Evolutionary conservation across 2,329 filamentous ascomycete species (phyloP).

Genomic region (Cladophialophora bantiana): DNA sequence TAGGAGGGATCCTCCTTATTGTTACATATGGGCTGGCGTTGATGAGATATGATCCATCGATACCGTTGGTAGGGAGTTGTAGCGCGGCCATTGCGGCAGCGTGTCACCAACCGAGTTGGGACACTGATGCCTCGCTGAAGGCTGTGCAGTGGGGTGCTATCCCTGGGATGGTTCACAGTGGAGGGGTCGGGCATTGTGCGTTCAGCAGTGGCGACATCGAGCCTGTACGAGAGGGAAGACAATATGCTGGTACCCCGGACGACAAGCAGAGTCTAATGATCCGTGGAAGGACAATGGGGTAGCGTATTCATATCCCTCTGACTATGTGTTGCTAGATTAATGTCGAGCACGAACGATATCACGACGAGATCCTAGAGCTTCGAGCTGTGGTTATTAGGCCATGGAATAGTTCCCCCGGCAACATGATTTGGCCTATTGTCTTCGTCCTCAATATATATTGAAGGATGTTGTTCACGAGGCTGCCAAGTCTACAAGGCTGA

Average conservation of each 20-base stretch:
- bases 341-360: not conserved
- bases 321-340: not conserved
- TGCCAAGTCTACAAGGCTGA: not conserved
- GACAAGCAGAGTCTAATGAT: not conserved
- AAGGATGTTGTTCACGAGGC: not conserved
- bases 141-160: constrained; percentile 43
- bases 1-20: constrained; percentile 31
- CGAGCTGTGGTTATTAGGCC: not conserved
- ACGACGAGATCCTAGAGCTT: not conserved
- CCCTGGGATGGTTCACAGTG: constrained; percentile 5
- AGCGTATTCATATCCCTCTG: not conserved
- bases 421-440: not conserved
- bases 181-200: constrained; percentile 39
- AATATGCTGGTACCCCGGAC: constrained; percentile 30
- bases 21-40: constrained; percentile 30
- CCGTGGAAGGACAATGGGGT: not conserved
- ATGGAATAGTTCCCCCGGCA: not conserved
- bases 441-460: not conserved
- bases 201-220: constrained; percentile 39
- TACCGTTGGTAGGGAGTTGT: constrained; percentile 45
- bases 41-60: constrained; percentile 36
- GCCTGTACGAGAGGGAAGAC: constrained; percentile 27
- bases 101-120: constrained; percentile 42
- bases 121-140: constrained; percentile 35
- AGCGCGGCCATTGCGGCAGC: constrained; percentile 47